Evolutionary conservation across 2,329 filamentous ascomycete species (phyloP).

Genomic region (Cladophialophora carrionii): DNA sequence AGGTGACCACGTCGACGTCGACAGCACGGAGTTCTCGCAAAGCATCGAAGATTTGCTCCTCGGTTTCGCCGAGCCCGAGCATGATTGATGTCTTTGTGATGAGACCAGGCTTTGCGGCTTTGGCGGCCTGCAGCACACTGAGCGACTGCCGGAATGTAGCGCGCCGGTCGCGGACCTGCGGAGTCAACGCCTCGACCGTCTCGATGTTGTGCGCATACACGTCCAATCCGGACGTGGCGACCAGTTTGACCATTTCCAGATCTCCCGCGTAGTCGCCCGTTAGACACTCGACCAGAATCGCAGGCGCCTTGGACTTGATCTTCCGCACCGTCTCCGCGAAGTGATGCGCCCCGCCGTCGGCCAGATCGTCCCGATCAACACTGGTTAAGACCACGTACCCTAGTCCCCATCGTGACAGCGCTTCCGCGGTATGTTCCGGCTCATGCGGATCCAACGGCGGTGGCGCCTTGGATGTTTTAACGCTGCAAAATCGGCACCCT

Average conservation of each 20-base stretch:
- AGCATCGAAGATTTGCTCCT: conserved; percentile 79
- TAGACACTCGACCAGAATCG: conserved; percentile 51
- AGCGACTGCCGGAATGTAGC: conserved; percentile 88
- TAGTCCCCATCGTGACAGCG: conserved; percentile 86
- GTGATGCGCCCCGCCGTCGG: conserved; percentile 84
- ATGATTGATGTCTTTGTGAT: conserved; percentile 99
- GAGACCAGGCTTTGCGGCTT: conserved; percentile 72
- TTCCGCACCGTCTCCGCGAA: conserved; percentile 92
- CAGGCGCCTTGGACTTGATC: conserved; percentile 75
- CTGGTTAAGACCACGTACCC: conserved; percentile 94
- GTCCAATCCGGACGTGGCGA: conserved; percentile 86
- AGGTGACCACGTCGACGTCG: conserved; percentile 92
- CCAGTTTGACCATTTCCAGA: conserved; percentile 79
- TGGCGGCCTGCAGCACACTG: conserved; percentile 76
- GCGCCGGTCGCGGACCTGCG: conserved; percentile 83
- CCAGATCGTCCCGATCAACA: conserved; percentile 90
- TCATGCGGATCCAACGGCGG: conserved; percentile 92
- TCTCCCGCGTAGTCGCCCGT: conserved; percentile 85
- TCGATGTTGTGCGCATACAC: conserved; percentile 98
- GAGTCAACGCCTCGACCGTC: conserved; percentile 88
- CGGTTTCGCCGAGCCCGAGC: conserved; percentile 91
- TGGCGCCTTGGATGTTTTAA: conserved; percentile 79
- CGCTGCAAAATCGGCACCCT: conserved; percentile 94
- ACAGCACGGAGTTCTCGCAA: conserved; percentile 76
- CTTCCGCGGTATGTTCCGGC: conserved; percentile 94